These are phyloP conservation scores for Solanum aculeatissimum DNA, from an alignment of 305 asterid species.

Conservation along the genomic window DNA sequence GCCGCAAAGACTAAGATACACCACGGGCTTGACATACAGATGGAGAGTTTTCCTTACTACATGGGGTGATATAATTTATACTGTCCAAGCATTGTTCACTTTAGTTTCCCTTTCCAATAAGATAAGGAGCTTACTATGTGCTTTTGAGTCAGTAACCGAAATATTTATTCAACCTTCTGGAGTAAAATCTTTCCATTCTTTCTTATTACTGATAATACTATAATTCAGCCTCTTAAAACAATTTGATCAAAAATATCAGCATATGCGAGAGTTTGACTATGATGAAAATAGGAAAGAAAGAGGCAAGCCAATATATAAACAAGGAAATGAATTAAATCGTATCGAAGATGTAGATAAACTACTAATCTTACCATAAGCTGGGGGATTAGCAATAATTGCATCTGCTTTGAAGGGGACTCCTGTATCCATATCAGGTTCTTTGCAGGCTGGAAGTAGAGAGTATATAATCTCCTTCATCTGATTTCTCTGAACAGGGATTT, in stretches of 20 bases:
- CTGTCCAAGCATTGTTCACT: not conserved
- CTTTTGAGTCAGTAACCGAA: not conserved
- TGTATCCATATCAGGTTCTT: slow-evolving; percentile 48
- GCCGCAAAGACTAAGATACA: not conserved
- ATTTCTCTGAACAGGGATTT: slow-evolving; percentile 55
- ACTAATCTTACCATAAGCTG: slow-evolving; percentile 65
- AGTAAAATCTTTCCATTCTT: not conserved
- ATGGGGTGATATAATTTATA: not conserved
- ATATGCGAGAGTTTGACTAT: not conserved
- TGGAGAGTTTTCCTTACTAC: not conserved
- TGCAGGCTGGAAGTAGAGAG: slow-evolving; percentile 72
- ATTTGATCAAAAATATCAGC: not conserved
- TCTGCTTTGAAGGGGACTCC: slow-evolving; percentile 49
- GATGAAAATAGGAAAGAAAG: not conserved
- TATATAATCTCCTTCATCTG: slow-evolving; percentile 72
- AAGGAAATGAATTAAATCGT: not conserved
- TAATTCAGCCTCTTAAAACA: not conserved
- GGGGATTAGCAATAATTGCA: slow-evolving; percentile 92
- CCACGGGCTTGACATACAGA: not conserved
- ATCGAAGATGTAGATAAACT: not conserved
- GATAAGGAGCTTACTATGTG: not conserved
- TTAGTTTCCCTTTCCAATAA: not conserved
- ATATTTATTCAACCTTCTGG: not conserved
- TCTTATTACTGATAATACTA: not conserved
- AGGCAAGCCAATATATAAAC: not conserved